phyloP scores from a whole-genome alignment of 805 yeast genomes.

The Saccharomyces cerevisiae region DNA sequence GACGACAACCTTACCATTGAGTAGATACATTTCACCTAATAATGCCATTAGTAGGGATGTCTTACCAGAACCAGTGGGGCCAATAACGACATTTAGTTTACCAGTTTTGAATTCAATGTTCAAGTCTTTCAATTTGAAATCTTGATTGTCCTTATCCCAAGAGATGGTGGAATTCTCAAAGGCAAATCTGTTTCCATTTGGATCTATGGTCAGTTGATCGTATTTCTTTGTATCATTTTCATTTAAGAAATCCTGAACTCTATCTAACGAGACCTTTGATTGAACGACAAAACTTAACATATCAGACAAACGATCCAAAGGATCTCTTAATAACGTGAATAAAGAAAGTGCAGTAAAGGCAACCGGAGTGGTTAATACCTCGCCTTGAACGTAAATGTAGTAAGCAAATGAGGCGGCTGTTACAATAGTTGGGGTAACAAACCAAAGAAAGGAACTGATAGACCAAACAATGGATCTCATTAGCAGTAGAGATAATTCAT shows the following conservation, averaged over 20 bases:
- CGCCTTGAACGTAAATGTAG: constrained; percentile 57
- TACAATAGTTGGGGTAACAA: constrained; percentile 66
- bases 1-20: constrained; percentile 56
- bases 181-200: constrained; percentile 45
- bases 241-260: constrained; percentile 63
- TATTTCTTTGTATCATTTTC: constrained; percentile 81
- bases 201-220: constrained; percentile 51
- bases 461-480: constrained; percentile 56
- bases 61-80: constrained; percentile 88
- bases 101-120: constrained; percentile 56
- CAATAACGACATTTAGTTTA: constrained; percentile 69
- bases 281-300: constrained; percentile 74
- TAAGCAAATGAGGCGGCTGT: constrained; percentile 70
- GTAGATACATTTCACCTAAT: constrained; percentile 78
- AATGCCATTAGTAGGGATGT: constrained; percentile 77
- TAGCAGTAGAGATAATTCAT: constrained; percentile 52
- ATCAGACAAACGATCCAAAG: constrained; percentile 77
- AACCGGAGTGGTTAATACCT: constrained; percentile 68
- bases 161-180: constrained; percentile 66
- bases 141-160: constrained; percentile 50
- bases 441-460: constrained; percentile 55
- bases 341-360: constrained; percentile 83
- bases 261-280: constrained; percentile 77
- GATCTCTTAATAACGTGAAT: constrained; percentile 69
- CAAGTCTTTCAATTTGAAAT: constrained; percentile 66